Base-by-base conservation (phyloP, 176 grass and related monocot species). In the Bothriochloa decipiens region DNA sequence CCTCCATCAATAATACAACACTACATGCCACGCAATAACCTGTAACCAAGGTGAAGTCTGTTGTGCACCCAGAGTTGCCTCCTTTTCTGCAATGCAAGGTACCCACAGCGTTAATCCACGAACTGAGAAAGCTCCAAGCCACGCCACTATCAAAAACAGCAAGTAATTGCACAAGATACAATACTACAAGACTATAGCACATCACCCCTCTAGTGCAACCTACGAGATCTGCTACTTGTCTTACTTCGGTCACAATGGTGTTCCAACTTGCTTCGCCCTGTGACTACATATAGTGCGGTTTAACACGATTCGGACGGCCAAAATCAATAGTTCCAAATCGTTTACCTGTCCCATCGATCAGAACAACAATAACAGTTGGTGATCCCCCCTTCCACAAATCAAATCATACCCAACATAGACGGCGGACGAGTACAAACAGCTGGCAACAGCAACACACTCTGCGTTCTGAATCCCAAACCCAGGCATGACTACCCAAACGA, bases 51-150 rank as follows among this genome's bases (percentile, higher is more conserved):
- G 47, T 72, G 47, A 70, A 27, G 20, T 47, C 52, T 14, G 17
- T 33, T 88, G 65, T 35, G 43, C 14, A 57, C 26, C 36, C 81
- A 60, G 66, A 58, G 46, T 55, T 25, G 68, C 68, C 88, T 69
- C 80, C 41, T 69, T 68, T 63, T 61, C 89, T 90, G 89, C 84
- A 90, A 90, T 73, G 43, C 41, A 87, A 90, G 52, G 28, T 40
- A 68, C 36, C 55, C 39, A 83, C 28, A 41, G 5, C 60, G 87
- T 90, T 69, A 87, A 83, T 70, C 75, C 39, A 52, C 13, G 3
- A 25, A 74, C 26, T 39, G 42, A 43, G 25, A 55, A 75, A 45
- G 11, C 12, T 42, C 39, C 25, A 61, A 78, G 17, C 45, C 32
- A 77, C 8, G 6, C 53, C 50, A 14, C 20, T 74, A 50, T 32